Evolutionary conservation across 805 yeast species (phyloP).

Genomic region (Ogataea pignaliae): DNA sequence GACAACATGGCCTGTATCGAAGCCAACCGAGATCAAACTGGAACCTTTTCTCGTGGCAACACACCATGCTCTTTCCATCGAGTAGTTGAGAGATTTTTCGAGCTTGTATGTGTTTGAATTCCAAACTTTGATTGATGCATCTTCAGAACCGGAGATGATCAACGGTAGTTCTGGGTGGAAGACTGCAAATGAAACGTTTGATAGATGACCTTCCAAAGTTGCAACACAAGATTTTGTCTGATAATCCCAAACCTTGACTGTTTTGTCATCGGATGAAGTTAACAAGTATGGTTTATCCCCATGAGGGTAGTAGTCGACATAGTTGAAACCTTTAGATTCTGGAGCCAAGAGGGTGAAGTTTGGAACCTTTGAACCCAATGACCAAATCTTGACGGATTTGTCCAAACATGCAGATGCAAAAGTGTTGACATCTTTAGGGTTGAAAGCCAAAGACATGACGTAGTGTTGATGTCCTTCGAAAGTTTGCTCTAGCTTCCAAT

Average conservation of each 20-base stretch:
- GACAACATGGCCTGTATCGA: conserved; percentile 90
- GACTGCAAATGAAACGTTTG: conserved; percentile 93
- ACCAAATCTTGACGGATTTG: conserved; percentile 96
- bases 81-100: conserved; percentile 85
- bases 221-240: conserved; percentile 96
- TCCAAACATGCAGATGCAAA: conserved; percentile 97
- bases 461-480: conserved; percentile 96
- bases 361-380: conserved; percentile 79
- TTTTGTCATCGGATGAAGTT: conserved; percentile 86
- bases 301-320: conserved; percentile 94
- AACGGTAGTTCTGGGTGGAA: conserved; percentile 98
- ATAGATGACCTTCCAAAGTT: conserved; percentile 86
- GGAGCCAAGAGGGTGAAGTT: conserved; percentile 91
- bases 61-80: conserved; percentile 98
- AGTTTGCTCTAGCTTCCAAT: conserved; percentile 84
- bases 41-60: conserved; percentile 68
- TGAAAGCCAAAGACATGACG: conserved; percentile 90
- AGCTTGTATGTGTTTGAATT: conserved; percentile 89
- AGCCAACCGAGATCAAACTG: conserved; percentile 84
- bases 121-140: conserved; percentile 92
- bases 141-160: conserved; percentile 95
- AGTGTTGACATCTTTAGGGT: conserved; percentile 96
- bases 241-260: conserved; percentile 91
- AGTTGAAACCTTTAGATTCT: conserved; percentile 90
- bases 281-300: conserved; percentile 95